These are phyloP conservation scores for Chlorella sp. DNA, from an alignment of 139 green algal species.

Conservation along the genomic window DNA sequence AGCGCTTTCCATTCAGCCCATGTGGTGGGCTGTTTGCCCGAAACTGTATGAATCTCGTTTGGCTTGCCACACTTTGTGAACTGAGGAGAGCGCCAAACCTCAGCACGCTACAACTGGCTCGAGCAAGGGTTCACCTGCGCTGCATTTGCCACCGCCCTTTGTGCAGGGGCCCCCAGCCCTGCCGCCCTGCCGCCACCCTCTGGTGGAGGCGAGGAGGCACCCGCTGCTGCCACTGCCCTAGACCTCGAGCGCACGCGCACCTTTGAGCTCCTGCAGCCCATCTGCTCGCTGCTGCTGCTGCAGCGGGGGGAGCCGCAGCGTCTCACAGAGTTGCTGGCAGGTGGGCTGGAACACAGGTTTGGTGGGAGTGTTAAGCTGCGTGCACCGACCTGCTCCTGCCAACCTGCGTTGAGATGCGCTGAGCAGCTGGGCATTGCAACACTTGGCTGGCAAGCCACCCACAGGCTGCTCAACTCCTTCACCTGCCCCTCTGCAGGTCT, in stretches of 20 bases:
- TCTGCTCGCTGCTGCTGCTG: slow-evolving; percentile 67
- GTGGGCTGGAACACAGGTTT: not conserved
- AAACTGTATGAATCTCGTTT: no score
- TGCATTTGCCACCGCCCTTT: no score
- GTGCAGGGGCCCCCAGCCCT: no score
- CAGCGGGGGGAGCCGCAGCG: slow-evolving; percentile 41
- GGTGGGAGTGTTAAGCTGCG: no score
- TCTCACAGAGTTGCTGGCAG: slow-evolving; percentile 31
- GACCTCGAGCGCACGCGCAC: slow-evolving; percentile 10
- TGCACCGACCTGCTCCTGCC: no score
- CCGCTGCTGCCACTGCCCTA: not conserved
- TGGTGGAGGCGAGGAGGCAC: not conserved
- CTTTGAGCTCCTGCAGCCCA: slow-evolving; percentile 65
- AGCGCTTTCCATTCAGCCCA: no score
- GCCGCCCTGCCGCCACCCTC: no score
- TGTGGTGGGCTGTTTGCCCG: no score
- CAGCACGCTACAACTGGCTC: no score
- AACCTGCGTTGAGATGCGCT: not conserved
- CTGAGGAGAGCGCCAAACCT: no score
- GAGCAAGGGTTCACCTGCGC: no score
- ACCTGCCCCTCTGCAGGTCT: slow-evolving; percentile 33
- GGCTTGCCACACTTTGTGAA: no score
- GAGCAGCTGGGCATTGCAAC: not conserved
- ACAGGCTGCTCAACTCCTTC: not conserved
- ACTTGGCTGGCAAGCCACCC: not conserved